Evolutionary conservation across 306 rosid genomes (phyloP), one percentile per base, ranked within the genome.

Genomic region (Corylus avellana): DNA sequence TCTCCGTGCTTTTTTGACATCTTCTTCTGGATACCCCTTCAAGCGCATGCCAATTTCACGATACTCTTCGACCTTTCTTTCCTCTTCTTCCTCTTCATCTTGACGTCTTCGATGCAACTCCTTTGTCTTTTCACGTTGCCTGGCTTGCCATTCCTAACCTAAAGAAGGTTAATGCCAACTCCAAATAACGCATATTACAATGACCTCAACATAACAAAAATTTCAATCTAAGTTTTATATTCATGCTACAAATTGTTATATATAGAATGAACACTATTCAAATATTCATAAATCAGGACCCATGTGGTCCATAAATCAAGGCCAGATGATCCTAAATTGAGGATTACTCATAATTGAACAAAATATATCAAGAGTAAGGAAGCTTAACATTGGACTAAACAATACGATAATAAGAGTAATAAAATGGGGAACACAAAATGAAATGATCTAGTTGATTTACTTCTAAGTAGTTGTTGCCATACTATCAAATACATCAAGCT

Each of bases 131-230:
- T 92, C 83, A 76, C 88, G 92, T 75, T 89, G 97, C 8, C 8
- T 85, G 48, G 96, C 90, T 95, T 95, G 98, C 98, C 98, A 95
- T 89, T 92, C 98, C 97, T 94, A 80, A 80, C 20, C 37, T 46
- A 77, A 51, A 80, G 27, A 70, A 70, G 64, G 75, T 89, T 72
- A 88, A 77, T 84, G 76, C 85, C 75, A 63, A 73, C 74, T 83
- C 78, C 79, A 82, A 83, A 80, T 78, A 75, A 74, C 75, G 47
- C 53, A 47, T 18, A 10, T 42, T 10, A 32, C 70, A 32, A 59
- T 17, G 14, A 42, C 14, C 17, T 39, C 29, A 68, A 18, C 51
- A 39, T 68, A 14, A 68, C 27, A 68, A 42, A 13, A n/a, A 42
- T n/a, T 62, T 5, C 9, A 62, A 32, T 27, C 12, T 10, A 18